phyloP scores from a whole-genome alignment of 1,284 basidiomycete genomes.

The Austroboletus niveus region DNA sequence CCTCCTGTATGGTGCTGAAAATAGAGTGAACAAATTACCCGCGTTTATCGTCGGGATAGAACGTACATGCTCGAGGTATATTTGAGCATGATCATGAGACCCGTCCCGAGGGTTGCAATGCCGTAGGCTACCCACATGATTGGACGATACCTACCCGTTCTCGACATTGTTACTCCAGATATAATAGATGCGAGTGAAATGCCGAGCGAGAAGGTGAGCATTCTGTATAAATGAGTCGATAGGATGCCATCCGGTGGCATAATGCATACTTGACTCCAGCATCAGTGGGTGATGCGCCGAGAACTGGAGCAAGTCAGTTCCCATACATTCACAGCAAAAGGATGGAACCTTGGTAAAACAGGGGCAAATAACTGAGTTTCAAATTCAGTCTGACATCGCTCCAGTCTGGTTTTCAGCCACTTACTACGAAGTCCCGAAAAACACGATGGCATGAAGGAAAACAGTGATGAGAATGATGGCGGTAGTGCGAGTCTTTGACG shows the following conservation, averaged over 20 bases:
- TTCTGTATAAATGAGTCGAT: constrained; percentile 39
- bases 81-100: constrained; percentile 58
- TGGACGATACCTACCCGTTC: constrained; percentile 59
- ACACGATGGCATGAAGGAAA: constrained; percentile 67
- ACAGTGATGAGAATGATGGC: constrained; percentile 58
- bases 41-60: background rate
- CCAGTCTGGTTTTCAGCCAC: constrained; percentile 3
- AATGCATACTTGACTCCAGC: constrained; percentile 64
- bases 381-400: constrained; percentile 4
- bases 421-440: constrained; percentile 48
- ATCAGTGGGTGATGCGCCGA: constrained; percentile 72
- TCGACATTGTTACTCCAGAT: constrained; percentile 60
- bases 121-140: constrained; percentile 61
- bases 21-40: constrained; percentile 1
- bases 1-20: constrained; percentile 53
- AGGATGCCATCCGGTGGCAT: background rate
- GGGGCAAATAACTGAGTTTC: constrained; percentile 58
- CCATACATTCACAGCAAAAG: background rate
- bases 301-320: constrained; percentile 40
- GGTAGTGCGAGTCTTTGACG: constrained; percentile 67
- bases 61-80: constrained; percentile 47
- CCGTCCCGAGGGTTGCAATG: constrained; percentile 59
- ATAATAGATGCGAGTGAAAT: constrained; percentile 54
- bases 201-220: constrained; percentile 75
- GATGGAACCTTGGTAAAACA: constrained; percentile 63